Evolutionary conservation across 23 red algal species (phyloP).

Genomic region (Pyropia yezoensis): DNA sequence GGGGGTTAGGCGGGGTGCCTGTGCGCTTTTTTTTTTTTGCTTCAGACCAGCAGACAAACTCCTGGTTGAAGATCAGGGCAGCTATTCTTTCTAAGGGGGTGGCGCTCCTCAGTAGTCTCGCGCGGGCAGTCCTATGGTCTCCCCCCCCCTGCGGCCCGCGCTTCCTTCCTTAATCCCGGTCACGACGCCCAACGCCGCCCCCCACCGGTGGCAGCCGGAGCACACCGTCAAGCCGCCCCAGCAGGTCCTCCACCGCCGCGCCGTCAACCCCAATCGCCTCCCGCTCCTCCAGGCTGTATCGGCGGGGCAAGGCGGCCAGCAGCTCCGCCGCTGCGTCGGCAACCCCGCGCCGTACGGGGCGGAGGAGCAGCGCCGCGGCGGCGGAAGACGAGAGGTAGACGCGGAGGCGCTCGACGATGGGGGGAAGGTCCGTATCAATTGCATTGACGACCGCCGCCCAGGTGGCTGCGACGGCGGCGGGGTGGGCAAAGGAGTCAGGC

Average conservation of each 20-base stretch:
- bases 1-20: no score
- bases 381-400: slow-evolving; percentile 59
- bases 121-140: no score
- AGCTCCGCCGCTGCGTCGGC: slow-evolving; percentile 51
- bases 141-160: no score
- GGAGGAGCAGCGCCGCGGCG: slow-evolving; percentile 36
- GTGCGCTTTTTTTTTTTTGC: no score
- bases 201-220: slow-evolving; percentile 14
- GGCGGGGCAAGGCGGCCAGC: slow-evolving; percentile 55
- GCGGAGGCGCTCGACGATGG: slow-evolving; percentile 44
- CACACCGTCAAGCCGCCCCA: slow-evolving; percentile 39
- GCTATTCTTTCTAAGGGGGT: no score
- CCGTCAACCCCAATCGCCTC: slow-evolving; percentile 72
- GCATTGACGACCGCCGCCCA: slow-evolving; percentile 40
- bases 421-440: slow-evolving; percentile 19
- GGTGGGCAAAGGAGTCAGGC: slow-evolving; percentile 45
- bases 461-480: slow-evolving; percentile 15
- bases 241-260: slow-evolving; percentile 22
- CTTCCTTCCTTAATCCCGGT: no score
- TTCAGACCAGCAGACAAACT: no score
- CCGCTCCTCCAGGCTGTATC: slow-evolving; percentile 83
- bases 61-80: no score
- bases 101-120: no score
- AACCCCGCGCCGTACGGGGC: slow-evolving; percentile 33
- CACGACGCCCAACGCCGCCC: no score